Percentiles rank a stretch among this genome's conserved stretches.
phyloP scores from a whole-genome alignment of 2,329 filamentous ascomycete species.

The Trichoderma atroviride region DNA sequence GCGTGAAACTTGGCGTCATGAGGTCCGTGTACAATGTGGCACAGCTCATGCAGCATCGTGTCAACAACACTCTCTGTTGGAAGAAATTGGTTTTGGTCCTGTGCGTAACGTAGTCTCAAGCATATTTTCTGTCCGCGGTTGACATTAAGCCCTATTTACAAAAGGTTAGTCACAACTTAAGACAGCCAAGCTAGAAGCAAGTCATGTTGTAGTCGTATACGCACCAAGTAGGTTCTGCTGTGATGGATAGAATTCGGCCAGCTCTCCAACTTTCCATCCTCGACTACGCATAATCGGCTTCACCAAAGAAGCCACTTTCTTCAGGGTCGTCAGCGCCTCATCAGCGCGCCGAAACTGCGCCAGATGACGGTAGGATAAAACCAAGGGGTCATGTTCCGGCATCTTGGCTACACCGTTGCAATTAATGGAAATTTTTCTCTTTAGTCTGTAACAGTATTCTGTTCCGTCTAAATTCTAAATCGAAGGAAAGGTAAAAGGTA shows the following conservation, averaged over 20 bases:
- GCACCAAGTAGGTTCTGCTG: constrained; percentile 71
- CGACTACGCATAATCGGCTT: constrained; percentile 94
- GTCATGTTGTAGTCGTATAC: constrained; percentile 30
- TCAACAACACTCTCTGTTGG: constrained; percentile 80
- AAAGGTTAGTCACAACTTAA: background rate
- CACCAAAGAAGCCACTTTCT: constrained; percentile 82
- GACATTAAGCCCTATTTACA: constrained; percentile 67
- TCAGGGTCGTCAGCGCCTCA: constrained; percentile 64
- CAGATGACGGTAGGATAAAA: constrained; percentile 55
- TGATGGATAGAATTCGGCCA: constrained; percentile 84
- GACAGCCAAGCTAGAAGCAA: background rate
- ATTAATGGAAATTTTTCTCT: background rate
- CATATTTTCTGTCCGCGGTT: constrained; percentile 78
- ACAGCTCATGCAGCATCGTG: constrained; percentile 92
- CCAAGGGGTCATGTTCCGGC: constrained; percentile 43
- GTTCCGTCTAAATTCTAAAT: background rate
- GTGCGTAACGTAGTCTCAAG: constrained; percentile 75
- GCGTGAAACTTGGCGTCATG: constrained; percentile 83
- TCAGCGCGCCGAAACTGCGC: constrained; percentile 49
- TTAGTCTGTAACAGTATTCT: background rate
- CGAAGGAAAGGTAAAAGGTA: background rate
- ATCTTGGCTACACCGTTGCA: constrained; percentile 22
- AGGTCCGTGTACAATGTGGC: constrained; percentile 82
- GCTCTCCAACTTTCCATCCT: constrained; percentile 74
- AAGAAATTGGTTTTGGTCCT: constrained; percentile 75